Percentiles rank a stretch among this genome's conserved stretches.
Evolutionary conservation across 495 filamentous ascomycete species (phyloP).

Genomic region (Elaphomyces granulatus): DNA sequence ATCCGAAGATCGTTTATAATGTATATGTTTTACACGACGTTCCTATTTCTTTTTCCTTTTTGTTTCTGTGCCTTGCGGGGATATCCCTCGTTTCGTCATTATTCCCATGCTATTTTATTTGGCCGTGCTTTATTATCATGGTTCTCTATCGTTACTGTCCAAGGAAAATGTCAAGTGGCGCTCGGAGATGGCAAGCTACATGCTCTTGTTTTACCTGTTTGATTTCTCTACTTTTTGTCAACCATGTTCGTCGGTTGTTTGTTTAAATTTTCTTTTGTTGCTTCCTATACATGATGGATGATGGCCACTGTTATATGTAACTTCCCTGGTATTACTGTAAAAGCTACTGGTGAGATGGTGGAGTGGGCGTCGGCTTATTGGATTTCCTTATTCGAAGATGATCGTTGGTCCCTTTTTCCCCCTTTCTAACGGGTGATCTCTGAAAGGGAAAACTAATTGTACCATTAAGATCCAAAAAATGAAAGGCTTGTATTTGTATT

Average conservation of each 20-base stretch:
- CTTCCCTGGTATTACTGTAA: constrained; percentile 12
- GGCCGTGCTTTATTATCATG: constrained; percentile 4
- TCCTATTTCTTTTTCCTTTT: constrained; percentile 5
- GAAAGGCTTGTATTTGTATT: not conserved
- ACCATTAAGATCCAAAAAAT: not conserved
- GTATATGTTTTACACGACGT: constrained; percentile 5
- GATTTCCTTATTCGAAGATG: too few relatives aligned
- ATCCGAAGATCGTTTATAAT: not conserved
- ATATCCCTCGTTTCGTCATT: constrained; percentile 11
- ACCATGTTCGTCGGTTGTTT: too few relatives aligned
- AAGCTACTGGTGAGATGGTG: constrained; percentile 4
- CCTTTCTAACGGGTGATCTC: not conserved
- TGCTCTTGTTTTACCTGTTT: too few relatives aligned
- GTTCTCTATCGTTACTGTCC: constrained; percentile 3
- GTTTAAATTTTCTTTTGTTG: too few relatives aligned
- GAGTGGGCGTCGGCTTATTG: not conserved
- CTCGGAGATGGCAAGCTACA: too few relatives aligned
- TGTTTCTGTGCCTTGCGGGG: constrained; percentile 5
- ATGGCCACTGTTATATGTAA: not conserved
- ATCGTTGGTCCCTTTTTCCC: constrained; percentile 4
- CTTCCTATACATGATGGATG: too few relatives aligned
- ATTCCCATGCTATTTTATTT: constrained; percentile 2
- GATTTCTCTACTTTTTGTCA: too few relatives aligned
- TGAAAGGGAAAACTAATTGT: not conserved
- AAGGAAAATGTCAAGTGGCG: too few relatives aligned